A percentile compares a stretch with the other conserved stretches of the same genome.
phyloP scores from a whole-genome alignment of 495 filamentous ascomycete genomes.

The Oleoguttula mirabilis region DNA sequence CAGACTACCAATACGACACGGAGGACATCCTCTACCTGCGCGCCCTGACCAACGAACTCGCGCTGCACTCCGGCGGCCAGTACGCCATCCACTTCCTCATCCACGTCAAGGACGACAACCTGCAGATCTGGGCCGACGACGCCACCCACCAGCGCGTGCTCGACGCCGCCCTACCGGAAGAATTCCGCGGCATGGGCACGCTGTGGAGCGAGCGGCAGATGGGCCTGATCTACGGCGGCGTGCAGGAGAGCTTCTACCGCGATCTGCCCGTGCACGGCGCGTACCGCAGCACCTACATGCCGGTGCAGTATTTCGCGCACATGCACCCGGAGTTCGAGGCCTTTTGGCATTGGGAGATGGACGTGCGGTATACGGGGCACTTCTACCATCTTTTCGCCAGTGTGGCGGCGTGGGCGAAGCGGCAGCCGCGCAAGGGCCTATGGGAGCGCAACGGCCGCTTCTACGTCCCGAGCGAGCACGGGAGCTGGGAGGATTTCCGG shows the following conservation, averaged over 20 bases:
- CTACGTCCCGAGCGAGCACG: constrained; percentile 81
- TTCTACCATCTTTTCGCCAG: constrained; percentile 81
- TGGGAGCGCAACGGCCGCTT: constrained; percentile 92
- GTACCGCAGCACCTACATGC: constrained; percentile 85
- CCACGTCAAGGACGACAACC: constrained; percentile 53
- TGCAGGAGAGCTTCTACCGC: constrained; percentile 60
- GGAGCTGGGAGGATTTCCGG: constrained; percentile 82
- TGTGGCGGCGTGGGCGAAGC: constrained; percentile 58
- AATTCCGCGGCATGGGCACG: constrained; percentile 78
- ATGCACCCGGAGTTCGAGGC: constrained; percentile 88
- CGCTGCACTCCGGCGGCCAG: constrained; percentile 50
- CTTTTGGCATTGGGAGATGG: constrained; percentile 99
- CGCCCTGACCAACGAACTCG: constrained; percentile 49
- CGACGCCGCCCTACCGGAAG: constrained; percentile 58
- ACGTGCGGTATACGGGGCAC: constrained; percentile 90
- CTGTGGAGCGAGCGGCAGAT: constrained; percentile 92
- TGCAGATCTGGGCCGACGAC: constrained; percentile 55
- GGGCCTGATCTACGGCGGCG: constrained; percentile 69
- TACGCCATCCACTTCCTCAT: constrained; percentile 53
- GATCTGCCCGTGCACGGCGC: constrained; percentile 77
- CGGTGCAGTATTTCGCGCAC: constrained; percentile 83
- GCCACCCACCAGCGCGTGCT: constrained; percentile 52
- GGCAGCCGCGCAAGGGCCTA: constrained; percentile 77
- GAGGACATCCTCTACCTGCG: constrained; percentile 37
- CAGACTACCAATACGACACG: constrained; percentile 40